Conservation (phyloP, 768 basidiomycete species). For the Hericium erinaceus region DNA sequence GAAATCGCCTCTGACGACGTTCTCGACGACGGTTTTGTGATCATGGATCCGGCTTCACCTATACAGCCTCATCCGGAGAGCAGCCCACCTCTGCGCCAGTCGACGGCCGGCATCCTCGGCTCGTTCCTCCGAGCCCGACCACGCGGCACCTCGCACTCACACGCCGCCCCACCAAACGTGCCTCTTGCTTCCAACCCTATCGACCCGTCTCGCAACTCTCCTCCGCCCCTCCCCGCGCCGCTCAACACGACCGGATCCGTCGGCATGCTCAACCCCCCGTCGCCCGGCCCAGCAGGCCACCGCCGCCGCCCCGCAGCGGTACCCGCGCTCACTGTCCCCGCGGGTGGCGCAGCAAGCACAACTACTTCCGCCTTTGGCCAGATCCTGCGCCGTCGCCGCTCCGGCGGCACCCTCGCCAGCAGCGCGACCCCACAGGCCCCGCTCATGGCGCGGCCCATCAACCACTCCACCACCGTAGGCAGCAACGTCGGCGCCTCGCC, state of each 20-base stretch:
- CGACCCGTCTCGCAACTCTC: constrained; percentile 29
- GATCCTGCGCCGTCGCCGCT: constrained; percentile 61
- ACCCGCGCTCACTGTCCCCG: constrained; percentile 23
- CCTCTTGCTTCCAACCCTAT: constrained; percentile 12
- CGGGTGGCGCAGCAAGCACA: constrained; percentile 20
- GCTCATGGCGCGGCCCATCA: constrained; percentile 12
- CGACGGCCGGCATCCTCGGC: constrained; percentile 43
- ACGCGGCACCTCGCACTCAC: constrained; percentile 57
- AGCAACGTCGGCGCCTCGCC: background rate
- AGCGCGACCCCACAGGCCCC: constrained; percentile 20
- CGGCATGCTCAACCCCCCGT: constrained; percentile 21
- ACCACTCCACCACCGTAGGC: background rate
- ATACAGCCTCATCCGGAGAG: constrained; percentile 3
- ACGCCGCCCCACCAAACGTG: constrained; percentile 22
- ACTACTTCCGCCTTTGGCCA: constrained; percentile 29
- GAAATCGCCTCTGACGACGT: too few species aligned
- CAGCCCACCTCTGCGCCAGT: constrained; percentile 35
- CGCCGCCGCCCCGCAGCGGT: constrained; percentile 32
- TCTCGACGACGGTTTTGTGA: too few species aligned
- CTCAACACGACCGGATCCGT: constrained; percentile 5
- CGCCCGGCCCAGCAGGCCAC: constrained; percentile 22
- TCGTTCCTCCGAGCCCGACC: constrained; percentile 65
- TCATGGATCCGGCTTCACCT: too few species aligned
- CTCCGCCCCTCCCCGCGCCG: constrained; percentile 29
- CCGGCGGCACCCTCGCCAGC: constrained; percentile 43